These are phyloP conservation scores for Ceratocystis lukuohia DNA, from an alignment of 2,329 filamentous ascomycete genomes.

Conservation along the genomic window DNA sequence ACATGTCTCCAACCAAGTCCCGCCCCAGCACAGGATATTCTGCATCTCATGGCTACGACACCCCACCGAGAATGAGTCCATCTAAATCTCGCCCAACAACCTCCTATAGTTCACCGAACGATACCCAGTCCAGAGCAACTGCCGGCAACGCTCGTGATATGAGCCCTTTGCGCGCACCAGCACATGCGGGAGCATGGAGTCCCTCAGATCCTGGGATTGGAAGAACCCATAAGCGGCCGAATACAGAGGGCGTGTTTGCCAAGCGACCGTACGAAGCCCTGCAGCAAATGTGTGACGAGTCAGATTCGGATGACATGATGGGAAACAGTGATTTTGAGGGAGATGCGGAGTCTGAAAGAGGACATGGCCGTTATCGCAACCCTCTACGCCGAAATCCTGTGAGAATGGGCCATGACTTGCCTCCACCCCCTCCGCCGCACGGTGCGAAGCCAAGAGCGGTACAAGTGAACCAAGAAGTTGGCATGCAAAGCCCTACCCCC, in stretches of 20 bases:
- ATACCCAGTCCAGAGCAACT: background rate
- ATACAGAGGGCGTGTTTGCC: constrained; percentile 29
- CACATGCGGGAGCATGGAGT: constrained; percentile 43
- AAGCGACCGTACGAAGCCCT: constrained; percentile 35
- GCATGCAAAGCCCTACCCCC: constrained; percentile 1
- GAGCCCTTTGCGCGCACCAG: constrained; percentile 28
- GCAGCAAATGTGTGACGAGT: constrained; percentile 32
- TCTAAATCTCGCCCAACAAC: constrained; percentile 14
- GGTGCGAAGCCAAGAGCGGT: background rate
- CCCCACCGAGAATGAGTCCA: constrained; percentile 18
- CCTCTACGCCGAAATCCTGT: constrained; percentile 41
- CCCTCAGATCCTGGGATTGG: constrained; percentile 41
- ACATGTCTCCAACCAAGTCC: constrained; percentile 16
- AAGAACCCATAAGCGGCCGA: constrained; percentile 39
- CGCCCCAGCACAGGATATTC: constrained; percentile 23
- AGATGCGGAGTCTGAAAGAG: constrained; percentile 19
- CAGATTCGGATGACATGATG: constrained; percentile 28
- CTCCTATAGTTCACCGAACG: background rate
- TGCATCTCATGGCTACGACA: background rate
- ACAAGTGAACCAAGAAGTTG: background rate
- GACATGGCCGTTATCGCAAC: constrained; percentile 32
- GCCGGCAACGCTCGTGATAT: background rate
- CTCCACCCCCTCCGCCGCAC: constrained; percentile 4
- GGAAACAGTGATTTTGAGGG: constrained; percentile 28
- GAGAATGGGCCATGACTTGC: constrained; percentile 18